These are phyloP conservation scores for Helotiales sp. DNA, from an alignment of 2,329 filamentous ascomycete genomes.

Conservation along the genomic window DNA sequence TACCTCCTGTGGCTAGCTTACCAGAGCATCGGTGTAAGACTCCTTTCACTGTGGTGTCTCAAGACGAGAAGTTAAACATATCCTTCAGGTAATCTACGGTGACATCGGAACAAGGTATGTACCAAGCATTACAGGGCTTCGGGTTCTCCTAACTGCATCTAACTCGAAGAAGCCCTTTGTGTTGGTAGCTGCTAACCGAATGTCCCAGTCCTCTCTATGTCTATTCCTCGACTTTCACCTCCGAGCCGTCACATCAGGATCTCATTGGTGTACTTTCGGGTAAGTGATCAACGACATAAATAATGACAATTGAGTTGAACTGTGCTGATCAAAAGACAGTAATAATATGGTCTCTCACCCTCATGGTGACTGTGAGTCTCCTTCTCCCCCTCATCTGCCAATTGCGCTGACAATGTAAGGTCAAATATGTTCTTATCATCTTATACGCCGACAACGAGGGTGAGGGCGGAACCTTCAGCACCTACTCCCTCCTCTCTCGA, in stretches of 20 bases:
- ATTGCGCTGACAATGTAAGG: slow-evolving; percentile 8
- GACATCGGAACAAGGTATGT: slow-evolving; percentile 60
- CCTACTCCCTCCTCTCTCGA: slow-evolving; percentile 66
- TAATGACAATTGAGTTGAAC: not conserved
- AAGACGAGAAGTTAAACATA: not conserved
- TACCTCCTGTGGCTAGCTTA: slow-evolving; percentile 56
- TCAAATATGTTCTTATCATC: slow-evolving; percentile 71
- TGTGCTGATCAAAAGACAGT: slow-evolving; percentile 41
- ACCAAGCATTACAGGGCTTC: not conserved
- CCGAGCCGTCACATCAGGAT: slow-evolving; percentile 57
- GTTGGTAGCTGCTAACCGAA: not conserved
- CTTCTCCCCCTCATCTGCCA: not conserved
- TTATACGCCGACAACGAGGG: slow-evolving; percentile 71
- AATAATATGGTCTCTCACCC: slow-evolving; percentile 69
- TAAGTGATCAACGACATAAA: not conserved
- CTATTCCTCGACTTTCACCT: slow-evolving; percentile 66
- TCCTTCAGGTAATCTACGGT: slow-evolving; percentile 60
- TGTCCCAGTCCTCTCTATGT: slow-evolving; percentile 65
- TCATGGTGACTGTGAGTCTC: slow-evolving; percentile 59
- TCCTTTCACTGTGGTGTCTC: not conserved
- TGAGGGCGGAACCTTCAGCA: slow-evolving; percentile 72
- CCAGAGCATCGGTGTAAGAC: slow-evolving; percentile 59
- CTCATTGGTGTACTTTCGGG: slow-evolving; percentile 65
- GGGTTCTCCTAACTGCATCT: not conserved
- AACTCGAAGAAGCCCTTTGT: no score